These are phyloP conservation scores for Ophiocytium majus DNA, from an alignment of 352 stramenopile genomes.

Conservation along the genomic window DNA sequence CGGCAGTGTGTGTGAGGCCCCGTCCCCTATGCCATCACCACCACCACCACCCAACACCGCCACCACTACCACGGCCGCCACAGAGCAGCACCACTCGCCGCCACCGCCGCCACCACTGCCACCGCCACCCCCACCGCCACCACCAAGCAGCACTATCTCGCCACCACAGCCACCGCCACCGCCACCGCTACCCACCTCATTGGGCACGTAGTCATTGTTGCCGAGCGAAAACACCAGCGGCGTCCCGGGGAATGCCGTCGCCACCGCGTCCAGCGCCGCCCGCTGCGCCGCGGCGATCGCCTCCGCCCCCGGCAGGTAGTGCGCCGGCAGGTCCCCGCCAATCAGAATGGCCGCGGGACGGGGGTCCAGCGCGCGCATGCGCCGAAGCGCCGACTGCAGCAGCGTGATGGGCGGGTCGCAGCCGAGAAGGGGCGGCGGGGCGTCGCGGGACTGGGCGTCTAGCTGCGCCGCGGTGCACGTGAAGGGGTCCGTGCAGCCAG, in stretches of 20 bases:
- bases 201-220: background rate
- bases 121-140: too few relatives aligned
- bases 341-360: background rate
- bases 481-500: too few relatives aligned
- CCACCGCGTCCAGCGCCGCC: background rate
- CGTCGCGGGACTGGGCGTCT: background rate
- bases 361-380: background rate
- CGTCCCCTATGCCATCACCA: too few relatives aligned
- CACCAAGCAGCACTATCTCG: too few relatives aligned
- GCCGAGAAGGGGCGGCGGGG: background rate
- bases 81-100: too few relatives aligned
- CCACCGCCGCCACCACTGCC: too few relatives aligned
- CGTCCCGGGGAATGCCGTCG: background rate
- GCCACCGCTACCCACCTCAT: background rate
- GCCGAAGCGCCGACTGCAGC: background rate
- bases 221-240: background rate
- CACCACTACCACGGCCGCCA: too few relatives aligned
- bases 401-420: conserved; percentile 15
- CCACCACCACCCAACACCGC: too few relatives aligned
- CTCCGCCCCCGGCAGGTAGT: background rate
- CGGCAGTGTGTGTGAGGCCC: too few relatives aligned
- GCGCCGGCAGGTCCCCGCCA: background rate
- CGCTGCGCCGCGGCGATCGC: background rate
- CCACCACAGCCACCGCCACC: background rate
- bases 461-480: too few relatives aligned